These are phyloP conservation scores for Xylaria sp. DNA, from an alignment of 2,329 filamentous ascomycete species.

Conservation along the genomic window DNA sequence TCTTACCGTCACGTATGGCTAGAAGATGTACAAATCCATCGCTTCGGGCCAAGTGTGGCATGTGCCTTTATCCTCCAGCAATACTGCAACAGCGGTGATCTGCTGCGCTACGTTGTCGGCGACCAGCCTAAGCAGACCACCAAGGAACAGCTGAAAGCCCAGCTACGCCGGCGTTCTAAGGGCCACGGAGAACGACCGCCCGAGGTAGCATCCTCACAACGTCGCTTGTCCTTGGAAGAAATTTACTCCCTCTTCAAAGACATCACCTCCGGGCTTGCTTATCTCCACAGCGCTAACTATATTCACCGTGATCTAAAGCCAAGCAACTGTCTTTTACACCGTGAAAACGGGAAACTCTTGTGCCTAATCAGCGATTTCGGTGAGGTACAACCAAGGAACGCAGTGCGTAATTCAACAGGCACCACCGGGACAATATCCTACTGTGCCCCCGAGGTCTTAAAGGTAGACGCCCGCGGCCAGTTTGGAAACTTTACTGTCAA, in stretches of 20 bases:
- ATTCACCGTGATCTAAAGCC: constrained; percentile 97
- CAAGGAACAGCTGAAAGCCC: constrained; percentile 87
- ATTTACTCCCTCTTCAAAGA: constrained; percentile 98
- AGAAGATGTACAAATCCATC: constrained; percentile 82
- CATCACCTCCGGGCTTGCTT: constrained; percentile 88
- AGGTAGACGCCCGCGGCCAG: constrained; percentile 68
- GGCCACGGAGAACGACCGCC: constrained; percentile 70
- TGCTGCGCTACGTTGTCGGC: constrained; percentile 85
- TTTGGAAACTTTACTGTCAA: constrained; percentile 96
- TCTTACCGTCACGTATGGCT: constrained; percentile 98
- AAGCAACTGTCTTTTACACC: constrained; percentile 90
- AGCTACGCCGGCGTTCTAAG: constrained; percentile 80
- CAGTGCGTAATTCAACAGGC: constrained; percentile 84
- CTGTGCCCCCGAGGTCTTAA: constrained; percentile 92
- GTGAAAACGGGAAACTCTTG: constrained; percentile 70
- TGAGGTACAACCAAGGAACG: constrained; percentile 87
- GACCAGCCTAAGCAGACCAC: constrained; percentile 67
- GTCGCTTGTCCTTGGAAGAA: constrained; percentile 75
- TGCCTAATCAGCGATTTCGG: constrained; percentile 98
- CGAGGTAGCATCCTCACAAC: constrained; percentile 50
- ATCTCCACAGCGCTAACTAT: constrained; percentile 89
- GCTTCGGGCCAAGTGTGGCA: constrained; percentile 88
- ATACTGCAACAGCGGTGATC: constrained; percentile 92
- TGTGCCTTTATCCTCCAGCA: constrained; percentile 98
- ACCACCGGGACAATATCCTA: constrained; percentile 97